phyloP scores from a whole-genome alignment of 2,329 filamentous ascomycete species.

The Diaporthe humulicola region DNA sequence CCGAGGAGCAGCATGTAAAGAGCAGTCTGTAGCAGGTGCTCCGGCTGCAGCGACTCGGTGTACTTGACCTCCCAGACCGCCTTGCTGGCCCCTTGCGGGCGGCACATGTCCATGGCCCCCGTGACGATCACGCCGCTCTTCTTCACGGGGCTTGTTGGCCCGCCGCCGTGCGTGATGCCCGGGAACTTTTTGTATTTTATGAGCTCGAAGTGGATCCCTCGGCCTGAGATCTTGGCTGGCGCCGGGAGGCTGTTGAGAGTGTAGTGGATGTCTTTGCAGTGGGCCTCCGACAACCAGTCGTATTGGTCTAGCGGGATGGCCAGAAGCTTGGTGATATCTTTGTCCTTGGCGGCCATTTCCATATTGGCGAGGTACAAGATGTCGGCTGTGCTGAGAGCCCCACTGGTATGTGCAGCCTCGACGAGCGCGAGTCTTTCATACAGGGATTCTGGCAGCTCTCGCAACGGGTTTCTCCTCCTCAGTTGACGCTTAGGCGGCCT shows the following conservation, averaged over 20 bases:
- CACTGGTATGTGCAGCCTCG: not conserved
- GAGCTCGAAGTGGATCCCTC: constrained; percentile 30
- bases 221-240: not conserved
- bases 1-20: constrained; percentile 36
- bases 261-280: constrained; percentile 34
- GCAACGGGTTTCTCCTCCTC: constrained; percentile 23
- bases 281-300: constrained; percentile 33
- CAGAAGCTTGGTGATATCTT: constrained; percentile 39
- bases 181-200: constrained; percentile 11
- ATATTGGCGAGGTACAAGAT: constrained; percentile 31
- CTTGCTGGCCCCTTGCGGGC: constrained; percentile 19
- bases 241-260: constrained; percentile 33
- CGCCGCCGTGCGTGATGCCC: constrained; percentile 33
- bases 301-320: constrained; percentile 34
- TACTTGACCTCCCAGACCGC: constrained; percentile 38
- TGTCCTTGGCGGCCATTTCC: constrained; percentile 37
- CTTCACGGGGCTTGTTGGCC: constrained; percentile 31
- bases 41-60: constrained; percentile 32
- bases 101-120: constrained; percentile 35
- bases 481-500: constrained; percentile 11
- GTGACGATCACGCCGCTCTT: constrained; percentile 18
- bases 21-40: constrained; percentile 35
- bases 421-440: constrained; percentile 24
- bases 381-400: not conserved
- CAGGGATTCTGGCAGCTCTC: constrained; percentile 18